phyloP scores from a whole-genome alignment of 768 basidiomycete genomes.

The Rhizopogon vulgaris region DNA sequence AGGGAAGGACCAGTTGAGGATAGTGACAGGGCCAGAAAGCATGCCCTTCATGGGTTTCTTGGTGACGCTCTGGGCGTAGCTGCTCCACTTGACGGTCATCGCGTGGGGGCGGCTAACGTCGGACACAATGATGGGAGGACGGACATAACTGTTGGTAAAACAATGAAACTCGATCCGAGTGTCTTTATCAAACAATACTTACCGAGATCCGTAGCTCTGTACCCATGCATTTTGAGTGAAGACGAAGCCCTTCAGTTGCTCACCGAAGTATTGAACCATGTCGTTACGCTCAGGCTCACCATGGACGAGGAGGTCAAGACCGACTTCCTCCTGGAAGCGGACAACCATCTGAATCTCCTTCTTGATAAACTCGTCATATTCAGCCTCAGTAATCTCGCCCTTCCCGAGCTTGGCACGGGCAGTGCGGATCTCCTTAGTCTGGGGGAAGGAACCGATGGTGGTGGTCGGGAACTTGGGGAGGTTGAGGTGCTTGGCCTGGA shows the following conservation, averaged over 20 bases:
- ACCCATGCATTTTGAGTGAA: constrained; percentile 99
- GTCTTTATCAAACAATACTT: constrained; percentile 17
- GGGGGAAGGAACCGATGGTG: constrained; percentile 98
- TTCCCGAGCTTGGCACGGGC: constrained; percentile 95
- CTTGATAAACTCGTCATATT: constrained; percentile 98
- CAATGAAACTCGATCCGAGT: constrained; percentile 6
- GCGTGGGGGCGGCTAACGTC: constrained; percentile 90
- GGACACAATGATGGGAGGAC: constrained; percentile 96
- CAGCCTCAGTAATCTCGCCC: constrained; percentile 73
- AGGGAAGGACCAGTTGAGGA: constrained; percentile 99
- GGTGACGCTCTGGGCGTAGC: constrained; percentile 93
- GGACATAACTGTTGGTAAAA: constrained; percentile 65
- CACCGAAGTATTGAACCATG: constrained; percentile 99
- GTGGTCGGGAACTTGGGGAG: constrained; percentile 98
- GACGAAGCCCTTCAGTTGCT: constrained; percentile 89
- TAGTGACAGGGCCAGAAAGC: constrained; percentile 96
- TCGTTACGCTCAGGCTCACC: constrained; percentile 99
- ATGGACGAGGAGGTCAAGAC: constrained; percentile 95
- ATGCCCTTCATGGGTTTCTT: constrained; percentile 98
- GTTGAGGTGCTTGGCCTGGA: constrained; percentile 82
- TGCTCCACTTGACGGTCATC: constrained; percentile 96
- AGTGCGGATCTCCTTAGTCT: constrained; percentile 98
- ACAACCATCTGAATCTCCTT: constrained; percentile 93
- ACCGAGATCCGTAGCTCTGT: constrained; percentile 98
- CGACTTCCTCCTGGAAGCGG: constrained; percentile 94